Percentiles rank a stretch among this genome's conserved stretches.
phyloP scores from a whole-genome alignment of 2,329 filamentous ascomycete species.

The Botryotinia calthae region DNA sequence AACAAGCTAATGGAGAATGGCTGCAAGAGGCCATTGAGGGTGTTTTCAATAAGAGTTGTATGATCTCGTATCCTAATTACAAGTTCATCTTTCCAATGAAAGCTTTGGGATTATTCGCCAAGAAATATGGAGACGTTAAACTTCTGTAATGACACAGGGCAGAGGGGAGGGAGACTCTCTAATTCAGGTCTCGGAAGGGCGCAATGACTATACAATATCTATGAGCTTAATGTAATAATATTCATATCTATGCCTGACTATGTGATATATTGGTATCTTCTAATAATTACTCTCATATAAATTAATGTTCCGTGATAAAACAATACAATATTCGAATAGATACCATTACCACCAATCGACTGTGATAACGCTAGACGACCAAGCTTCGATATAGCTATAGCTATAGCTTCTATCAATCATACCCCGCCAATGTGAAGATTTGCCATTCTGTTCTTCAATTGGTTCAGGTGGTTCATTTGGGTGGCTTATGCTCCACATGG shows the following conservation, averaged over 20 bases:
- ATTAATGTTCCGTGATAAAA: not conserved
- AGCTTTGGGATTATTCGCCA: slow-evolving; percentile 75
- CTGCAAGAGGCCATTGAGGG: slow-evolving; percentile 93
- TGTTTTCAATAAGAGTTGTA: slow-evolving; percentile 98
- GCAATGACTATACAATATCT: not conserved
- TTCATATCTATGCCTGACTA: not conserved
- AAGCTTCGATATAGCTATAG: not conserved
- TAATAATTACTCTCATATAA: not conserved
- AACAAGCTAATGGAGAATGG: slow-evolving; percentile 91
- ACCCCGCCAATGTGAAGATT: not conserved
- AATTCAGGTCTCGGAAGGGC: not conserved
- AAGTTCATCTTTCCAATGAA: slow-evolving; percentile 96
- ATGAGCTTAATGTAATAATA: slow-evolving; percentile 1
- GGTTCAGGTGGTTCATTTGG: not conserved
- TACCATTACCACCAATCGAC: too few species aligned
- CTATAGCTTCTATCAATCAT: not conserved
- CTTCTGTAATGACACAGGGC: slow-evolving; percentile 22
- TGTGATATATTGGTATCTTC: not conserved
- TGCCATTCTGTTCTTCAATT: not conserved
- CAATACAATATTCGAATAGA: not conserved
- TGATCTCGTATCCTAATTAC: slow-evolving; percentile 99
- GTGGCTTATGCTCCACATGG: not conserved
- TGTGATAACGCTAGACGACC: not conserved
- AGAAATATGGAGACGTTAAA: slow-evolving; percentile 33
- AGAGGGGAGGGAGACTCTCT: not conserved